Conservation (phyloP, 2,329 filamentous ascomycete genomes). For the Talaromyces sp. region DNA sequence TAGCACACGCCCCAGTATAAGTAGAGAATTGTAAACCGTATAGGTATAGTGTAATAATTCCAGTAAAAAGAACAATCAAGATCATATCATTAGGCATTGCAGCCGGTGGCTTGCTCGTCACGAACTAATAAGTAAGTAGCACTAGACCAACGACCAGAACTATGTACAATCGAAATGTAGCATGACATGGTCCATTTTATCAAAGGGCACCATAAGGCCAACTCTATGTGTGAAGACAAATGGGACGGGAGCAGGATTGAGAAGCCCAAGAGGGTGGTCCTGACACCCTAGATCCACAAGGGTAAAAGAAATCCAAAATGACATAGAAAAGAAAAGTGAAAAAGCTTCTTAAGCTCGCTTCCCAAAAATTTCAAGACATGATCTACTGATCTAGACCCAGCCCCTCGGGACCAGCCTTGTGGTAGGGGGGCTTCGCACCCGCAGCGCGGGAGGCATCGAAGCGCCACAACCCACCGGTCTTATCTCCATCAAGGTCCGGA, state of each 20-base stretch:
- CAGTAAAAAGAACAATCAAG: not conserved
- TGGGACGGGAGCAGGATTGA: slow-evolving; percentile 2
- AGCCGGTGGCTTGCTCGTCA: slow-evolving; percentile 8
- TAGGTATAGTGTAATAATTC: not conserved
- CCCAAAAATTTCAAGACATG: not conserved
- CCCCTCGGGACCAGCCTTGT: slow-evolving; percentile 42
- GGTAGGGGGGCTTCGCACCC: slow-evolving; percentile 47
- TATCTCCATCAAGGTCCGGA: slow-evolving; percentile 58
- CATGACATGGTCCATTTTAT: slow-evolving; percentile 14
- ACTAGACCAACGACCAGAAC: slow-evolving; percentile 16
- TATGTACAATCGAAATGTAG: slow-evolving; percentile 29
- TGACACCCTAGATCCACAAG: slow-evolving; percentile 6
- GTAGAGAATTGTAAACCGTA: no score
- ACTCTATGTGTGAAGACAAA: slow-evolving; percentile 23
- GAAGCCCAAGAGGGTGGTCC: not conserved
- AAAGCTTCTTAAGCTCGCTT: not conserved
- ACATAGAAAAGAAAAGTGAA: not conserved
- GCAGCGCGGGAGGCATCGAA: slow-evolving; percentile 61
- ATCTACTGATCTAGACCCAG: slow-evolving; percentile 37
- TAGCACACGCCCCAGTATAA: no score
- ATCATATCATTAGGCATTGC: slow-evolving; percentile 24
- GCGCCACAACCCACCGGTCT: slow-evolving; percentile 72
- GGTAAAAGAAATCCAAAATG: slow-evolving; percentile 6
- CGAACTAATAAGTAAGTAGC: slow-evolving; percentile 10
- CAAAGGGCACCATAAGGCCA: slow-evolving; percentile 16